Evolutionary conservation across 2,329 filamentous ascomycete genomes (phyloP), one percentile per base, ranked within the genome.

Genomic region (Colletotrichum plurivorum): DNA sequence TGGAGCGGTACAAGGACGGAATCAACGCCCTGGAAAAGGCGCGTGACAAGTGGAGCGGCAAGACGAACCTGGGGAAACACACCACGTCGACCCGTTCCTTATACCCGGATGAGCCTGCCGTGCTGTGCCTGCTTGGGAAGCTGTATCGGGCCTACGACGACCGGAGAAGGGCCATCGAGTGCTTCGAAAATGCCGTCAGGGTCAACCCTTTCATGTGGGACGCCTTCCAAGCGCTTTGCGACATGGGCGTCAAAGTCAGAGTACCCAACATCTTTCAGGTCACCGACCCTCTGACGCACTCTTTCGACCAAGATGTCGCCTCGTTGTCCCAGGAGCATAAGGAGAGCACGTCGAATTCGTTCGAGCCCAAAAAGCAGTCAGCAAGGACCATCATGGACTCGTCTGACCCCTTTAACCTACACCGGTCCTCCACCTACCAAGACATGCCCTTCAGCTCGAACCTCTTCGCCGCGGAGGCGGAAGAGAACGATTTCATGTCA

Each of bases 151-250:
- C 89, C 2, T 92, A 96, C 74, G 93, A 97, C 74, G 88, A 93
- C 75, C 93, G 93, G 76, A 92, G 92, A 74, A 94, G 93, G 79
- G 95, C 96, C 8, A 90, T 95, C 16, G 89, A 93, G 73, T 94
- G 90, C 78, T 98, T 96, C 77, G 94, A 97, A 73, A 94, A 97
- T 69, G 90, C 95, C 6, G 83, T 99, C 75, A 97, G 95, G 81
- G 80, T 91, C 63, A 99, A 98, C 76, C 95, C 96, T 1, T 95
- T 98, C 80, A 96, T 97, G 89, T 99, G 96, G 96, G 96, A 99
- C 84, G 95, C 95, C 0, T 98, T 98, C 75, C 90, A 92, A 22
- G 92, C 90, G 16, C 87, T 99, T 8, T 97, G 95, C 78, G 94
- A 98, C 76, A 93, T 89, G 90, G 93, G 94, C 4, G 92, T 94